phyloP scores from a whole-genome alignment of 148 eudicot species.

The Tetragonia tetragonoides region DNA sequence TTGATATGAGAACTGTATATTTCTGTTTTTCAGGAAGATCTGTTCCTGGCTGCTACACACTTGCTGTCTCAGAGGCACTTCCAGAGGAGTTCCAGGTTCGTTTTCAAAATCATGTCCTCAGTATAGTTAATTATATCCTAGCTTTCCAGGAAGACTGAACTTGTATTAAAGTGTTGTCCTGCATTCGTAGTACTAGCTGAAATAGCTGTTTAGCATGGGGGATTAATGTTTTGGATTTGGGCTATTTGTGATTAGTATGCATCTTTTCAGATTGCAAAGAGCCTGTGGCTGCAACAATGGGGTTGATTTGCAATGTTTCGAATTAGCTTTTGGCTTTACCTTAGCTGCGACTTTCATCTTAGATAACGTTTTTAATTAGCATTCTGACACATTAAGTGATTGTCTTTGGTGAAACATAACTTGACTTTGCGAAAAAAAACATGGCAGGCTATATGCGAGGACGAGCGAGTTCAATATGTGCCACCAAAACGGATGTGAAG shows the following conservation, averaged over 20 bases:
- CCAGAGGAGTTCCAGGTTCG: slow-evolving; percentile 62
- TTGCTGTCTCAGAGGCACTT: slow-evolving; percentile 79
- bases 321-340: not conserved
- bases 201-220: not conserved
- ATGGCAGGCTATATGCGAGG: slow-evolving; percentile 58
- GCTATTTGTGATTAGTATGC: not conserved
- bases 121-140: not conserved
- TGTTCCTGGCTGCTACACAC: slow-evolving; percentile 78
- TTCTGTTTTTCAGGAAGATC: slow-evolving; percentile 47
- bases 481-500: slow-evolving; percentile 63
- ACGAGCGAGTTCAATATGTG: slow-evolving; percentile 57
- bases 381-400: not conserved
- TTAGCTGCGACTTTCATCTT: no score
- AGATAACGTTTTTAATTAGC: not conserved
- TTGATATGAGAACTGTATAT: not conserved
- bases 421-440: not conserved
- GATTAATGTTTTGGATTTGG: not conserved
- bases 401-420: not conserved
- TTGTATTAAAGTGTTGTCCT: not conserved
- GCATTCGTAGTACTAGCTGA: not conserved
- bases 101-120: slow-evolving; percentile 1
- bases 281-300: not conserved
- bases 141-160: not conserved
- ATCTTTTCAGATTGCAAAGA: not conserved
- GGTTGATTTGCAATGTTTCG: not conserved